Conservation (phyloP, 768 basidiomycete species). For the Crassisporium funariophilum region DNA sequence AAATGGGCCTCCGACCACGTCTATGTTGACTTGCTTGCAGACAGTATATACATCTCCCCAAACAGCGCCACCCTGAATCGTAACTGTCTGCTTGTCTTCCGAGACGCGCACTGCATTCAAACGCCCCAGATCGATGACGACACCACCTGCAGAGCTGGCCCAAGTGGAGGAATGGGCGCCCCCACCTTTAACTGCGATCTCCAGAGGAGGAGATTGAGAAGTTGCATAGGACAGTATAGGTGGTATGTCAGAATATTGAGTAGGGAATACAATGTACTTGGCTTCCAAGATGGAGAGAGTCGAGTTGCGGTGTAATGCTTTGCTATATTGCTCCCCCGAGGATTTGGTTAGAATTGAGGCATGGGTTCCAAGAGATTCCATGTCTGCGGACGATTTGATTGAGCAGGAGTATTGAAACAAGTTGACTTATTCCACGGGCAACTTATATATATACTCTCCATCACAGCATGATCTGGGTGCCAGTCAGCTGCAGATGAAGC, state of each 20-base stretch:
- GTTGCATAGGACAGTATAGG: conserved; percentile 6
- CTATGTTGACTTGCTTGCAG: conserved; percentile 5
- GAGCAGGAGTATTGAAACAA: no score
- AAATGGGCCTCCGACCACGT: conserved; percentile 14
- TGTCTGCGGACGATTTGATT: no score
- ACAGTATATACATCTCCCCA: conserved; percentile 10
- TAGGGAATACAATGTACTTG: conserved; percentile 5
- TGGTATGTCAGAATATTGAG: conserved; percentile 8
- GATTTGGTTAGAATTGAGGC: conserved; percentile 2
- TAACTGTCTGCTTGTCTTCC: conserved; percentile 3
- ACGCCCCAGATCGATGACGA: conserved; percentile 7
- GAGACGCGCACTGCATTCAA: conserved; percentile 5
- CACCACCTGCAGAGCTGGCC: conserved; percentile 8
- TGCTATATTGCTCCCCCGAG: conserved; percentile 1
- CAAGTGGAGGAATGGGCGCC: conserved; percentile 13
- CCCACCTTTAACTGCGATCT: conserved; percentile 14
- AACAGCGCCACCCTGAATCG: conserved; percentile 11
- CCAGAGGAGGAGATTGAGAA: conserved; percentile 4
- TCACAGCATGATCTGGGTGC: neutral
- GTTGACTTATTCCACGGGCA: no score
- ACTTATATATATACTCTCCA: neutral
- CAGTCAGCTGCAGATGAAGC: no score
- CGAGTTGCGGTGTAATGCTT: conserved; percentile 8
- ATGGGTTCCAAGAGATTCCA: neutral
- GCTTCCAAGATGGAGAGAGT: conserved; percentile 7